Evolutionary conservation across 768 basidiomycete genomes (phyloP), one percentile per base, ranked within the genome.

Genomic region (Exsudoporus frostii): DNA sequence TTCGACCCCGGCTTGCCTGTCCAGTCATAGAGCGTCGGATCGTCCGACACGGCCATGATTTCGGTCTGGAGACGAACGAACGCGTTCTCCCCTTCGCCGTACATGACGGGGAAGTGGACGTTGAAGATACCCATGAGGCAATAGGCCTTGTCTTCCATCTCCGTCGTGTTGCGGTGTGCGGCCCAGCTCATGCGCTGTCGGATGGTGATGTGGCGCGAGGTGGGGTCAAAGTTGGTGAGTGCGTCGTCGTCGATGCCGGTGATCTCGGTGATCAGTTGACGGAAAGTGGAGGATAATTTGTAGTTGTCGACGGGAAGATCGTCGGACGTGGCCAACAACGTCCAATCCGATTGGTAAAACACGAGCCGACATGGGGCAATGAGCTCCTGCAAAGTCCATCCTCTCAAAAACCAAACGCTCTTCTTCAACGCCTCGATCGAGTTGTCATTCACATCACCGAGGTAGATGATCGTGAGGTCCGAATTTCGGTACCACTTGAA

Each of bases 111-210:
- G 41, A 69, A 50, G 38, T 61, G 55, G 19, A 67, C 63, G 30
- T 60, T 54, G 27, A 69, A 65, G 41, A 69, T 50, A 14, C 65
- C 69, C 57, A 69, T 61, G 40, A 69, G 56, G 24, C 52, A 60
- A 36, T 69, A 69, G 6, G 69, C 65, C 13, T 46, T 41, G 53
- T 71, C 68, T 43, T 71, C 68, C 36, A 58, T 17, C 50, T 62
- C 56, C 7, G 65, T 69, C 22, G 68, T 69, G 54, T 60, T 59
- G 48, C 68, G 66, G 36, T 32, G 53, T 0, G 67, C 57, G 10
- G 69, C 69, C 68, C 68, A 71, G 47, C 50, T 58, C 58, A 69
- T 62, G 25, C 56, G 62, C 39, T 67, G 54, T 3, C 53, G 48
- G 48, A 65, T 49, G 15, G 53, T 54, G 32, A 54, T 50, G 3